Base-by-base conservation (phyloP, 805 yeast species). In the Cyberlindnera petersonii region DNA sequence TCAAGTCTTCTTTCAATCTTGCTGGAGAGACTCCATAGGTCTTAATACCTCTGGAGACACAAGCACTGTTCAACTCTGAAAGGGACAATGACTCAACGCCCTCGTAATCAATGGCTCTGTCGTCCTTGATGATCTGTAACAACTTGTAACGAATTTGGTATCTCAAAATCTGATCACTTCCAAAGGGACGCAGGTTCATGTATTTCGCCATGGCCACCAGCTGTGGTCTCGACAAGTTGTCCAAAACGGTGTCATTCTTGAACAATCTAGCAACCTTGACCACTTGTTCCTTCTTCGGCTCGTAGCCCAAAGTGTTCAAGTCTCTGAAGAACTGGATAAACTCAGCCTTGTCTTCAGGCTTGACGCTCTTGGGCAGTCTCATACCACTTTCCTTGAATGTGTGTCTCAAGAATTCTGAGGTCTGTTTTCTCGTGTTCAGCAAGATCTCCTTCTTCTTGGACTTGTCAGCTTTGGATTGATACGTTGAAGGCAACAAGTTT, bases 11-110 rank as follows among this genome's bases (percentile, higher is more conserved):
- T 59, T 94, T 78, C 61, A 93, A 71, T 49, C 82, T 74, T 23
- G 81, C 91, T 14, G 94, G 93, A 4, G 94, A 76, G 10, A 84
- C 83, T 49, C 83, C 82, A 38, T 70, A 68, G 17, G 87, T 80
- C 61, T 77, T 83, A 62, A 93, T 87, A 58, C 98, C 98, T 66
- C 98, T 79, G 24, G 94, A 86, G 42, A 86, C 82, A 68, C 97
- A 89, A 1, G 98, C 98, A 48, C 72, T 71, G 61, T 85, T 86
- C 49, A 91, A 73, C 64, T 91, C 98, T 4, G 77, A 72, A 14
- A 82, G 71, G 13, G 88, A 77, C 48, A 91, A 71, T 5, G 86
- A 73, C 35, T 83, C 89, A 35, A 89, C 93, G 41, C 98, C 98
- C 67, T 91, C 98, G 60, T 86, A 87, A 55, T 85, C 94, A 48